Base-by-base conservation (phyloP, 495 filamentous ascomycete genomes). In the Cercophora scortea region DNA sequence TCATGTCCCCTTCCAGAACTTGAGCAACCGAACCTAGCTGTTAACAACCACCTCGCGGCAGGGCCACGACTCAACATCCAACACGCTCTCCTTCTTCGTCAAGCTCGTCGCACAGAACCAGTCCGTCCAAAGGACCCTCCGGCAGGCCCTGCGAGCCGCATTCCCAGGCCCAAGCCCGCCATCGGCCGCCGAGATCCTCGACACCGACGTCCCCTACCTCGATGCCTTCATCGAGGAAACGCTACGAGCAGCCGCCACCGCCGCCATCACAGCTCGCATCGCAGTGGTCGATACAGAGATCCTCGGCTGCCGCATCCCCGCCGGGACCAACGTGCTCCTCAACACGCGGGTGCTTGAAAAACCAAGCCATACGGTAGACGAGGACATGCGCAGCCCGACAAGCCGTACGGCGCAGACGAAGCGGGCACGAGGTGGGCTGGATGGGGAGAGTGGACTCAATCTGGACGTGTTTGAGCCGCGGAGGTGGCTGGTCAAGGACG, bases 221-320 rank as follows among this genome's bases (percentile, higher is more conserved):
- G 64, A 71, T 45, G 72, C 63, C 0, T 49, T 51, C 0, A 47
- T 68, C 12, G 70, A 71, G 44, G 72, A 75, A 48, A 64, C 56
- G 7, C 40, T 67, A 12, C 64, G 72, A 2, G 49, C 60, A 3
- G 50, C 56, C 16, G 50, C 49, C 13, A 59, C 56, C n/a, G 56
- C 60, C 8, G 51, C 52, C 7, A 46, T 47, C 35, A 45, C 61
- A 5, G 32, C 56, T 10, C 64, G 72, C 8, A 45, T 58, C 18
- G 62, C 65, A 3, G 8, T 58, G 0, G 52, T 53, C 1, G 72
- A 73, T 43, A 69, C 71, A 13, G 54, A 59, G 35, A 50, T 66
- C 13, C 58, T 69, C 1, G 67, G 68, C 17, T 58, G 58, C 38
- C 50, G 35, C 11, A 61, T 73, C 8, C 68, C 69, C 0, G 66